Conservation (phyloP, 441 rosid genomes). For the Erodium moschatum region DNA sequence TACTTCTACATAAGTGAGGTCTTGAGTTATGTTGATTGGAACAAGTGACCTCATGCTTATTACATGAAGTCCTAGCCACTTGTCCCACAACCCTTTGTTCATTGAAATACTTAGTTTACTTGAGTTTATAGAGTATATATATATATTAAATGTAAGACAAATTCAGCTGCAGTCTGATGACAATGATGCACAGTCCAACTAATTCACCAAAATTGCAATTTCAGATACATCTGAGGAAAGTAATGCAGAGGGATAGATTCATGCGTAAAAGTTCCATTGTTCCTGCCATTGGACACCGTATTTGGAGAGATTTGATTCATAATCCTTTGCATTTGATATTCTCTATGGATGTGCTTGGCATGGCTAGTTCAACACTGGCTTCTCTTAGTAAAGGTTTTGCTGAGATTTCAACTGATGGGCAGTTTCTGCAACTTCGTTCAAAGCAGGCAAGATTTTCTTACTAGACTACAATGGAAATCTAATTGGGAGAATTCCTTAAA, state of each 20-base stretch:
- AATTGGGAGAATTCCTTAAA: no score
- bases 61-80: no score
- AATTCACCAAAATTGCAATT: constrained; percentile 11
- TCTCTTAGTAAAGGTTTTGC: constrained; percentile 98
- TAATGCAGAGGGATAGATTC: constrained; percentile 83
- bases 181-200: not conserved
- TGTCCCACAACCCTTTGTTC: no score
- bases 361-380: constrained; percentile 97
- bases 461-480: not conserved
- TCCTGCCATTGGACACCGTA: constrained; percentile 81
- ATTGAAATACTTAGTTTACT: no score
- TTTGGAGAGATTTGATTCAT: constrained; percentile 96
- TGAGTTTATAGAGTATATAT: no score
- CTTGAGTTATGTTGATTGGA: no score
- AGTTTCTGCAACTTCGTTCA: constrained; percentile 83
- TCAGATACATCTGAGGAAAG: constrained; percentile 94
- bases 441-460: constrained; percentile 56
- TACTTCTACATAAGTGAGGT: no score
- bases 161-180: not conserved
- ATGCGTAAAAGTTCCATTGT: constrained; percentile 86
- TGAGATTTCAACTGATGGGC: constrained; percentile 97
- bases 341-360: constrained; percentile 95
- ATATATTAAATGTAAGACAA: not conserved
- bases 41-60: no score
- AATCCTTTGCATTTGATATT: constrained; percentile 89